phyloP scores from a whole-genome alignment of 139 green algal genomes.

The Auxenochlorella pyrenoidosa region DNA sequence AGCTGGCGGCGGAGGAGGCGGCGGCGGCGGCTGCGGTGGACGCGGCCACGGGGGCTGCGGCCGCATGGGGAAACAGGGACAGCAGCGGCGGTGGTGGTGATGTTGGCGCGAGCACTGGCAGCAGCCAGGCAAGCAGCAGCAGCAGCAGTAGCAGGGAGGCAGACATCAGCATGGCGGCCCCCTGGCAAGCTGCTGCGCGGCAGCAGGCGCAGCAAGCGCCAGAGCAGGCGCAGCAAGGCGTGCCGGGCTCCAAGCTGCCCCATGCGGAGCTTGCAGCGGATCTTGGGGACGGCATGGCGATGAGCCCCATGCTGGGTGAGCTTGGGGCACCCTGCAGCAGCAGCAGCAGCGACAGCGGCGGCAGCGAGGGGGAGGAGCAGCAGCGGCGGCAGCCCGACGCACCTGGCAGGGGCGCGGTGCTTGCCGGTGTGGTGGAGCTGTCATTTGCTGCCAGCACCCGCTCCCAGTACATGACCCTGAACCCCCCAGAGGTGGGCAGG shows the following conservation, averaged over 20 bases:
- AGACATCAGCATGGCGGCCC: neutral
- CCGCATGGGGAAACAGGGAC: neutral
- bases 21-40: neutral
- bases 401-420: neutral
- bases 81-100: neutral
- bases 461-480: constrained; percentile 58
- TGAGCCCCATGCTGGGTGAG: neutral
- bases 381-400: neutral
- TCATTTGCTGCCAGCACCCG: constrained; percentile 57
- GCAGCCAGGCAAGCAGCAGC: neutral
- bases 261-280: neutral
- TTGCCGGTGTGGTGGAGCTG: constrained; percentile 66
- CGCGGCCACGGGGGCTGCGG: neutral
- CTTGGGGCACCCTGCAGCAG: neutral
- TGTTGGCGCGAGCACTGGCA: neutral
- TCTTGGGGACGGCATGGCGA: neutral
- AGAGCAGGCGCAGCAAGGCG: neutral
- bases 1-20: constrained; percentile 1
- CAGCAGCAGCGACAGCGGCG: constrained; percentile 4
- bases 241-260: too few relatives aligned
- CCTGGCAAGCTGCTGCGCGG: too few relatives aligned
- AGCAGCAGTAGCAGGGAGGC: neutral
- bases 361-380: constrained; percentile 6
- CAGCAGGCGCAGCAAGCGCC: neutral
- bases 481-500: constrained; percentile 47